Evolutionary conservation across 2,329 filamentous ascomycete genomes (phyloP).

Genomic region (Xylariaceae sp.): DNA sequence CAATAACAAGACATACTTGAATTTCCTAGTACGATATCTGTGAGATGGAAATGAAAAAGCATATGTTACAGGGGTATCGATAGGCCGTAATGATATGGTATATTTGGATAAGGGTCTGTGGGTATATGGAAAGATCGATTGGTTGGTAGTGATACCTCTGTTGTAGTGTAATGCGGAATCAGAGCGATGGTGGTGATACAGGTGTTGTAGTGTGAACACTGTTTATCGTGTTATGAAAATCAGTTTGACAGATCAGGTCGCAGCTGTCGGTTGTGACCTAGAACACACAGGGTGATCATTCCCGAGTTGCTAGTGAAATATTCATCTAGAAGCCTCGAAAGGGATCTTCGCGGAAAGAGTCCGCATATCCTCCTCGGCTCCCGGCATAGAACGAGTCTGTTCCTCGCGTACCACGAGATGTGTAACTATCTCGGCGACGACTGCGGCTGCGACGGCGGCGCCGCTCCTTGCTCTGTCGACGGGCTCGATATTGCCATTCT

Average conservation of each 20-base stretch:
- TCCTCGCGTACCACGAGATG: constrained; percentile 40
- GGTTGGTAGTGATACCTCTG: not conserved
- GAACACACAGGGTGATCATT: not conserved
- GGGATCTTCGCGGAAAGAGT: constrained; percentile 57
- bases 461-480: constrained; percentile 53
- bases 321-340: constrained; percentile 54
- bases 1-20: not conserved
- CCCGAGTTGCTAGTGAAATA: not conserved
- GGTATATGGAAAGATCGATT: not conserved
- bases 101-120: not conserved
- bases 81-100: not conserved
- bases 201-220: not conserved
- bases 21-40: not conserved
- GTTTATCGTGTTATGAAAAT: not conserved
- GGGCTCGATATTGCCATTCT: constrained; percentile 44
- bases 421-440: constrained; percentile 50
- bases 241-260: not conserved
- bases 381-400: constrained; percentile 48
- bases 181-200: not conserved
- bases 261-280: not conserved
- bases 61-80: too few species aligned
- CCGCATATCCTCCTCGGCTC: constrained; percentile 49
- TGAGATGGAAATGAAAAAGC: not conserved
- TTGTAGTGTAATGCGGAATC: not conserved
- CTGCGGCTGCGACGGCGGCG: constrained; percentile 51